phyloP scores from a whole-genome alignment of 2,329 filamentous ascomycete genomes.

The Aspergillus unguis region DNA sequence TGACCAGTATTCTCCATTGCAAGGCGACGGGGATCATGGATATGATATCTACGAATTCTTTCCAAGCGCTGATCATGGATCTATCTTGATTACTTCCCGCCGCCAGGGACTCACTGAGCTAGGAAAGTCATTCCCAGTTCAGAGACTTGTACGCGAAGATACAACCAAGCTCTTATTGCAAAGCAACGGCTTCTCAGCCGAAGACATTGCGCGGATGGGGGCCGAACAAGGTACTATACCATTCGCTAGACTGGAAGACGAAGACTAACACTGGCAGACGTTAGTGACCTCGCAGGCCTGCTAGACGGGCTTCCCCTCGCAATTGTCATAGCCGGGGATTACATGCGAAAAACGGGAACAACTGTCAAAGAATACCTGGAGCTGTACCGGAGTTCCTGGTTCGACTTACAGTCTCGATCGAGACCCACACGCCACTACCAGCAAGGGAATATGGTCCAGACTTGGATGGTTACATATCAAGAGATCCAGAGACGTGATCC shows the following conservation, averaged over 20 bases:
- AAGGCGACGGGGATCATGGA: conserved; percentile 12
- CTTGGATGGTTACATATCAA: conserved; percentile 38
- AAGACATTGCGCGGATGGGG: not conserved
- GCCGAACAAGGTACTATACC: conserved; percentile 13
- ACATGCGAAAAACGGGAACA: conserved; percentile 38
- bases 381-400: conserved; percentile 41
- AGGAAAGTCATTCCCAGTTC: conserved; percentile 31
- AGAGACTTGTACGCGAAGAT: conserved; percentile 27
- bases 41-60: conserved; percentile 32
- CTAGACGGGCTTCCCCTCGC: conserved; percentile 49
- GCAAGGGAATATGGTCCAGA: conserved; percentile 29
- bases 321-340: conserved; percentile 46
- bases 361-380: conserved; percentile 41
- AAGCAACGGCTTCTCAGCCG: conserved; percentile 9
- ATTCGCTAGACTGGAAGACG: not conserved
- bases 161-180: conserved; percentile 15
- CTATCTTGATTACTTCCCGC: conserved; percentile 43
- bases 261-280: conserved; percentile 16
- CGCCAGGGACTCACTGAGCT: conserved; percentile 30
- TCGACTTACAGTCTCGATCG: conserved; percentile 16
- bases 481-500: conserved; percentile 34
- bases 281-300: conserved; percentile 27
- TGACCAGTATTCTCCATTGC: conserved; percentile 19
- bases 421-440: conserved; percentile 20
- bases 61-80: conserved; percentile 36